Evolutionary conservation across 2,329 filamentous ascomycete species (phyloP), one percentile per base, ranked within the genome.

Genomic region (Ophiocordyceps polyrhachis-furcata): DNA sequence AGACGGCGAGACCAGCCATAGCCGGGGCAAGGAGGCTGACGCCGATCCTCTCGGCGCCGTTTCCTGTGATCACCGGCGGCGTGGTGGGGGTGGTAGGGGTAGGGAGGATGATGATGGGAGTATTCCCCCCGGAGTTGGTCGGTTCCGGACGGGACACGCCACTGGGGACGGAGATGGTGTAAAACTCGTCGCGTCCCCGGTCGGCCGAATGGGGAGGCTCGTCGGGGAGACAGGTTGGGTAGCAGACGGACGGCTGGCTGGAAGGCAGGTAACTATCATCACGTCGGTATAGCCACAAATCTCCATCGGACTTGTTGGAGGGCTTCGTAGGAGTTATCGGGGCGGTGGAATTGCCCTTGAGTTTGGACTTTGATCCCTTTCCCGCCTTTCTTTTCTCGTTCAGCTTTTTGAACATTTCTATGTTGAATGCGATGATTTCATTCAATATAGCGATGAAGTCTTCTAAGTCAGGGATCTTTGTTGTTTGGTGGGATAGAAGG

Each of bases 1-100:
- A 44, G 20, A 59, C 62, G 43, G 58, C 62, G 35, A 64, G 47
- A 46, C 60, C 66, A 40, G 58, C 65, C 29, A 64, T 45, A 42
- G 63, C 51, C 40, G 67, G 53, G 45, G 61, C 60, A 23, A 61
- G 62, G 21, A 62, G 44, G 44, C 59, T 60, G 25, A 59, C 52
- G 35, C 55, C 56, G 31, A 56, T 48, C 51, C 59, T 62, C 46
- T 55, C 58, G 42, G 61, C 65, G 20, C 56, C 65, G 37, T 57
- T 64, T 35, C 59, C 59, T 20, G 59, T 56, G n/a, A 64, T 52
- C 42, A 56, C 50, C 3, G 52, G 46, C 40, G 57, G 41, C 21
- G 19, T 23, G 14, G 2, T 4, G 13, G 25, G 21, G 21, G 15
- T 12, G 21, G 23, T 14, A n/a, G 20, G 41, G 7, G 15, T 31